Evolutionary conservation across 2,329 filamentous ascomycete genomes (phyloP).

Genomic region (Parasarocladium wereldwijsianum): DNA sequence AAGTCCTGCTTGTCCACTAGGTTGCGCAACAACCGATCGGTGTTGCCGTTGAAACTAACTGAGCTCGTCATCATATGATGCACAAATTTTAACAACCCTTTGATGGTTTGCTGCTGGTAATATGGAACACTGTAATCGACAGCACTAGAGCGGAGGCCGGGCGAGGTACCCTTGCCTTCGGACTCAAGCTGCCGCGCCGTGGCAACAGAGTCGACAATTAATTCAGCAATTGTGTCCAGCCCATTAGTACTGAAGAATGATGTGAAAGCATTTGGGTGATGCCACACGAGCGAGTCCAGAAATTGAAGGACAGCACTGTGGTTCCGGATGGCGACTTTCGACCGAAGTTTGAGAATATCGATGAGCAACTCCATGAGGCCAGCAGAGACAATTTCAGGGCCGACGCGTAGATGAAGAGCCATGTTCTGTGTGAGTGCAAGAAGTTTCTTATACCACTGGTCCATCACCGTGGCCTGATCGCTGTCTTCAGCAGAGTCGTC

Average conservation of each 20-base stretch:
- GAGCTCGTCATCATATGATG: conserved; percentile 85
- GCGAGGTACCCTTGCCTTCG: conserved; percentile 55
- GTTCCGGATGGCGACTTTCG: conserved; percentile 65
- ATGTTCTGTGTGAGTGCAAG: conserved; percentile 80
- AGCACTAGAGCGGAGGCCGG: conserved; percentile 56
- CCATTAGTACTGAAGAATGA: conserved; percentile 71
- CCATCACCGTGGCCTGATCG: conserved; percentile 49
- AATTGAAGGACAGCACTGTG: conserved; percentile 77
- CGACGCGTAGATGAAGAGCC: conserved; percentile 58
- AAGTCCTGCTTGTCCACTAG: conserved; percentile 85
- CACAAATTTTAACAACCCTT: conserved; percentile 90
- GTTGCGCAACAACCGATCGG: conserved; percentile 81
- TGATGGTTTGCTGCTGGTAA: conserved; percentile 83
- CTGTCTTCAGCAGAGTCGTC: conserved; percentile 37
- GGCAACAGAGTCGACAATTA: conserved; percentile 67
- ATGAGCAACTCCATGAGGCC: conserved; percentile 83
- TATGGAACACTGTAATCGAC: conserved; percentile 92
- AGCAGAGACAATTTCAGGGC: conserved; percentile 72
- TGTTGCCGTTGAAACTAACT: conserved; percentile 56
- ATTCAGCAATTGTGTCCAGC: conserved; percentile 76
- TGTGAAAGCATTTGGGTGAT: conserved; percentile 70
- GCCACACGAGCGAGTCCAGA: conserved; percentile 76
- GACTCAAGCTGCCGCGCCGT: conserved; percentile 52
- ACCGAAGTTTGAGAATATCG: conserved; percentile 74
- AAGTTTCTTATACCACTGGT: conserved; percentile 81